Evolutionary conservation across 177 flowering plant species (phyloP), one percentile per base, ranked within the genome.

Genomic region (Telopea speciosissima): DNA sequence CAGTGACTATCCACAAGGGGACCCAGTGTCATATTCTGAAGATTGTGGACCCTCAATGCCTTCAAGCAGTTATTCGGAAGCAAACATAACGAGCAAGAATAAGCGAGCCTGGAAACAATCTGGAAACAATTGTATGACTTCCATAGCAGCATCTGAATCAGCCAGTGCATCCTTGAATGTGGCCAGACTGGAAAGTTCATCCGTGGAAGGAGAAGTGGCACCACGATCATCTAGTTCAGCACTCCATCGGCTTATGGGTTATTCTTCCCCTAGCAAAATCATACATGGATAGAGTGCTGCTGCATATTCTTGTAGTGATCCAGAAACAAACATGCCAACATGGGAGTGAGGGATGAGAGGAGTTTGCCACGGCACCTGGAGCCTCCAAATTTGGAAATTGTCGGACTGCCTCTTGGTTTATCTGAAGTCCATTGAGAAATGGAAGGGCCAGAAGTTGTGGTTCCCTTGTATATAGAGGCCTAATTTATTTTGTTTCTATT

Each of bases 161-260:
- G 78, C 54, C 63, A 56, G 72, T 22, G 42, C 69, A 62, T 75
- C 77, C 68, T 70, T 70, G 56, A 63, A 45, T 14, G 28, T 19
- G 8, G 70, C 58, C 44, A 73, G 58, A 49, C 24, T 75, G 42
- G 79, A 65, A 63, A 76, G 71, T 44, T 49, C 52, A 31, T 66
- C 74, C 65, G 26, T 72, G 12, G 81, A 74, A 62, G 73, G 63
- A 70, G 79, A 70, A 23, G 14, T 72, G 68, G 76, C 66, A 60
- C 75, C 60, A n/a, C 58, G 69, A 17, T 45, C 49, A 22, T 12
- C 69, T 23, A 77, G 76, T 70, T 84, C 90, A 0, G 89, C 89
- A 7, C 94, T 91, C 72, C 93, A 89, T 78, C 81, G 72, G 62
- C 89, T 91, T 33, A 87, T 90, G 94, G 98, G 97, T 21, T 91